Evolutionary conservation across 192 early-diverging fungal species (phyloP).

Genomic region (Coemansia sp.): DNA sequence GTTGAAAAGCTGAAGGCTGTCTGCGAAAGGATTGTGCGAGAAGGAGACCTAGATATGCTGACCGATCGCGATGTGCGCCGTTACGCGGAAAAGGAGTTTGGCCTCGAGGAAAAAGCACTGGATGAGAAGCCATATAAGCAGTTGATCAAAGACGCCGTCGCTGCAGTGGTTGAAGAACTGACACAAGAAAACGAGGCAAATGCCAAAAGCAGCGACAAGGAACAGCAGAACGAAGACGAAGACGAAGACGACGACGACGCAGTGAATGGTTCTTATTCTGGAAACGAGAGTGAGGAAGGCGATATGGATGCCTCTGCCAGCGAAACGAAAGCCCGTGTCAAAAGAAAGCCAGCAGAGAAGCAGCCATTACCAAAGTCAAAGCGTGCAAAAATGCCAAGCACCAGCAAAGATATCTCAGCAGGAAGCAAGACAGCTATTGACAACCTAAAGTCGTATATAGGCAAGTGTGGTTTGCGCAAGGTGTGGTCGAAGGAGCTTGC

Average conservation of each 20-base stretch:
- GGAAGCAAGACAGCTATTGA: slow-evolving; percentile 28
- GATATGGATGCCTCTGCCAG: background rate
- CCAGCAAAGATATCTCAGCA: background rate
- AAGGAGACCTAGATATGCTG: slow-evolving; percentile 36
- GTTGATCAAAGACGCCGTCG: slow-evolving; percentile 26
- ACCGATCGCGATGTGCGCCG: slow-evolving; percentile 38
- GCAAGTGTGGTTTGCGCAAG: slow-evolving; percentile 52
- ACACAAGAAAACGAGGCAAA: slow-evolving; percentile 1
- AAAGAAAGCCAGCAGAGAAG: slow-evolving; percentile 4
- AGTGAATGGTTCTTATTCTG: background rate
- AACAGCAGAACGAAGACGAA: slow-evolving; percentile 1
- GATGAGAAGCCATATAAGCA: slow-evolving; percentile 35
- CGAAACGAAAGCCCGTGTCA: background rate
- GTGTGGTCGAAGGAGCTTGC: slow-evolving; percentile 55
- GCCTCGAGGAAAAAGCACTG: slow-evolving; percentile 25
- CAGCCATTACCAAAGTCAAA: slow-evolving; percentile 17
- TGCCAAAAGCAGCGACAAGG: background rate
- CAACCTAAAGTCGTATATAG: slow-evolving; percentile 49
- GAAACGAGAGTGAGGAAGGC: slow-evolving; percentile 1
- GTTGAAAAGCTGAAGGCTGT: slow-evolving; percentile 13
- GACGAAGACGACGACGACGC: background rate
- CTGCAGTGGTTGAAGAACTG: slow-evolving; percentile 8
- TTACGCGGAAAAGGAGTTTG: slow-evolving; percentile 26
- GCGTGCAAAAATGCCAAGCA: slow-evolving; percentile 4
- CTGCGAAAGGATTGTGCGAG: slow-evolving; percentile 29